phyloP scores from a whole-genome alignment of 208 protist species.

The Plasmodiophora brassicae region DNA sequence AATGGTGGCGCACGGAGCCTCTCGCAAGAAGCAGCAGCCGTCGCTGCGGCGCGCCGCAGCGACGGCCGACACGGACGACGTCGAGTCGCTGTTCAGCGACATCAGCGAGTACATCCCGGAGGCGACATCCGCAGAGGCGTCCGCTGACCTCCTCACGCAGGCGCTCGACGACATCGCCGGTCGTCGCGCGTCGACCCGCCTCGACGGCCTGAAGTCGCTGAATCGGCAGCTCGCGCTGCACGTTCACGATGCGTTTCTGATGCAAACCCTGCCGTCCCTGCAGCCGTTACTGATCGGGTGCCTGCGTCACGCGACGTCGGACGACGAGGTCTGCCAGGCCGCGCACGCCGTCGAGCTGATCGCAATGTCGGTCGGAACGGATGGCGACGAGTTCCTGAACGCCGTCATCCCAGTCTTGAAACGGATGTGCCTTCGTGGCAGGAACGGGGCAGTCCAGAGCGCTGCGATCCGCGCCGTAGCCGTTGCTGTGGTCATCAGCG shows the following conservation, averaged over 20 bases:
- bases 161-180: not conserved
- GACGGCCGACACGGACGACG: not conserved
- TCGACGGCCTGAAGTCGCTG: not conserved
- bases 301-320: too few relatives aligned
- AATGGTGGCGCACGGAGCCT: too few relatives aligned
- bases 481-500: not conserved
- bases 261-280: too few relatives aligned
- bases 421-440: not conserved
- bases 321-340: too few relatives aligned
- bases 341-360: not conserved
- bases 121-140: not conserved
- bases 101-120: not conserved
- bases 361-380: not conserved
- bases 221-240: not conserved
- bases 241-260: not conserved
- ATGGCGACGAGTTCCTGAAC: not conserved
- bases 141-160: not conserved
- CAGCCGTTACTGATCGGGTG: too few relatives aligned
- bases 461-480: not conserved
- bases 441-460: not conserved
- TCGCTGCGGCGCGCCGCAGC: not conserved
- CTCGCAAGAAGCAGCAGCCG: not conserved
- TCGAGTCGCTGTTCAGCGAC: not conserved
- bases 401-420: not conserved
- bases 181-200: not conserved